Evolutionary conservation across 106 monocot species (phyloP), one percentile per base, ranked within the genome.

Genomic region (Apostasia ramifera): DNA sequence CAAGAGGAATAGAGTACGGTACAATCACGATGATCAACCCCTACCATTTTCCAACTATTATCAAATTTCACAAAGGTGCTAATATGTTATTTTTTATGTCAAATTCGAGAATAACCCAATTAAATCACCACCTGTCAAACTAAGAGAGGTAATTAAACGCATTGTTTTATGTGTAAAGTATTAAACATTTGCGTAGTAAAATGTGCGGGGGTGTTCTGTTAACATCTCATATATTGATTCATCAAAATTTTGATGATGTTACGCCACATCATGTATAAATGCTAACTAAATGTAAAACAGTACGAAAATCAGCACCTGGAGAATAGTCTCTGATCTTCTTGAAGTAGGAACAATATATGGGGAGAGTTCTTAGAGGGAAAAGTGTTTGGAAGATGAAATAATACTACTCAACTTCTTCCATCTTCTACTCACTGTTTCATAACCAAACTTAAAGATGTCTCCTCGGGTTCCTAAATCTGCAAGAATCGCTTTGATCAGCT

Each of bases 291-390:
- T n/a, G n/a, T n/a, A n/a, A n/a, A n/a, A 44, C 8, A 13, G 46
- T 0, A 66, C 4, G 12, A 44, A 45, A 13, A 50, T n/a, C 41
- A 14, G 9, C 40, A 87, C 87, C 82, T 58, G 88, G 88, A 52
- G 88, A 83, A 81, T 81, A 83, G 61, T 73, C 73, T 40, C 73
- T 83, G 66, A 66, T 74, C 50, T 12, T 77, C 38, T 68, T 68
- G 73, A 94, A 91, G 70, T 94, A 94, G 41, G 66, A 80, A 75
- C 91, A 94, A 66, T 85, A 81, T 70, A 61, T 1, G 91, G 74
- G 40, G 74, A 59, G 59, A 94, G 61, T 5, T 67, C 9, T 61
- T 87, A 91, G 6, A 94, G 79, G 14, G 94, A 94, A 72, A 94
- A 83, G 43, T 83, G 85, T 1, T 66, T 79, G 39, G 91, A 83